phyloP scores from a whole-genome alignment of 345 rosid genomes.

The Dimocarpus longan region DNA sequence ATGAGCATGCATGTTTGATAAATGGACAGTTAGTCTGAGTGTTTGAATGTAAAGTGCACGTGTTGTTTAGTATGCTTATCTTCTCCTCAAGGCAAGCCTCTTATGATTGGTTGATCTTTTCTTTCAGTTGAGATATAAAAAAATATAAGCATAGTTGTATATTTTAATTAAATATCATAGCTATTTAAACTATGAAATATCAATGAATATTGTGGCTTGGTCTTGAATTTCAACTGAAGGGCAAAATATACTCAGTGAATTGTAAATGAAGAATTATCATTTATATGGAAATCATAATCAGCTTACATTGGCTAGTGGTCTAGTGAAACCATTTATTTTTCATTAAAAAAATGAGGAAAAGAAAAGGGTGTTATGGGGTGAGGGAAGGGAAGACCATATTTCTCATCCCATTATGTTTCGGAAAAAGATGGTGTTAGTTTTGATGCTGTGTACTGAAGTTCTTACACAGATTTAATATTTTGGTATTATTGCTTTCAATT shows the following conservation, averaged over 20 bases:
- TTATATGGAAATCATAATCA: not conserved
- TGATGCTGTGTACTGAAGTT: not conserved
- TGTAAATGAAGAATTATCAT: not conserved
- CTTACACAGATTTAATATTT: not conserved
- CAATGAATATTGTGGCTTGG: not conserved
- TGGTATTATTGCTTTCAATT: not conserved
- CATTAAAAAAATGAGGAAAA: too few relatives aligned
- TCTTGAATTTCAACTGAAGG: slow-evolving; percentile 2
- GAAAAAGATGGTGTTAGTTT: not conserved
- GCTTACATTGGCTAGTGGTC: not conserved
- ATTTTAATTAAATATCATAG: not conserved
- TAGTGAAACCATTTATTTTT: not conserved
- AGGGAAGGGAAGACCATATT: not conserved
- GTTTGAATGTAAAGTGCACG: not conserved
- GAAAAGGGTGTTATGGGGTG: not conserved
- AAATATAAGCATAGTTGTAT: not conserved
- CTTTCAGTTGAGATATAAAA: not conserved
- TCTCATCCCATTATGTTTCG: not conserved
- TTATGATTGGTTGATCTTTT: not conserved
- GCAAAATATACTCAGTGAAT: not conserved
- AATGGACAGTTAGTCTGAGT: not conserved
- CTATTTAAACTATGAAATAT: not conserved
- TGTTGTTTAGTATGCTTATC: not conserved
- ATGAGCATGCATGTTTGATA: not conserved
- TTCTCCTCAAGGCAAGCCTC: not conserved